Conservation (phyloP, 441 rosid genomes). For the Dalechampia spathulata region DNA sequence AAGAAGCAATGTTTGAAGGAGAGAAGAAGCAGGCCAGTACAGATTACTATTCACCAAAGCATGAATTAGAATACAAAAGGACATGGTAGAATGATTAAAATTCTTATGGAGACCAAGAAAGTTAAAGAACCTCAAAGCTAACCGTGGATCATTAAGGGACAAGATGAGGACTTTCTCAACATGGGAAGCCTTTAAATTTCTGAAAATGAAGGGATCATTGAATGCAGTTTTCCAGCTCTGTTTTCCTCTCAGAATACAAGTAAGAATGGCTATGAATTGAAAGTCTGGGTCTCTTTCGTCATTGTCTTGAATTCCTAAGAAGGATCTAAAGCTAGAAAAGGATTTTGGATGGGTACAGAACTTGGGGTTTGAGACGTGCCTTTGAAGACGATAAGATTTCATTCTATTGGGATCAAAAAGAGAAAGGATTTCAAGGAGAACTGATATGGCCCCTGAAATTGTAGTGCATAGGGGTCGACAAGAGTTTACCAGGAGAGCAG, state of each 20-base stretch:
- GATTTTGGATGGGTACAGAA: slow-evolving; percentile 13
- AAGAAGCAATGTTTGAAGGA: slow-evolving; percentile 63
- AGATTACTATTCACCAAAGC: slow-evolving; percentile 43
- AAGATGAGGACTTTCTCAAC: slow-evolving; percentile 55
- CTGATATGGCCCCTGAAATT: too few relatives aligned
- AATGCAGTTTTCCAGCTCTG: slow-evolving; percentile 63
- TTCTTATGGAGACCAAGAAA: slow-evolving; percentile 65
- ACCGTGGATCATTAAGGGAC: slow-evolving; percentile 58
- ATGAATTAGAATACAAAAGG: slow-evolving; percentile 76
- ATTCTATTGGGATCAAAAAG: slow-evolving; percentile 15
- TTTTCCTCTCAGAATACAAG: slow-evolving; percentile 49
- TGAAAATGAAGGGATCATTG: slow-evolving; percentile 29
- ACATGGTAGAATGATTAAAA: slow-evolving; percentile 58
- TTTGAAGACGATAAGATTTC: slow-evolving; percentile 33
- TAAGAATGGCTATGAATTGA: slow-evolving; percentile 39
- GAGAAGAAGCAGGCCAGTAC: slow-evolving; percentile 90
- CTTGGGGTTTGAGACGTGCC: slow-evolving; percentile 15
- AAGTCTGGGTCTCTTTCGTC: slow-evolving; percentile 22
- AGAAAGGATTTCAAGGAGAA: too few relatives aligned
- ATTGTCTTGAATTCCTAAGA: slow-evolving; percentile 12
- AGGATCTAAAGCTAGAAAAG: slow-evolving; percentile 17
- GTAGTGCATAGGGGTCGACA: too few relatives aligned
- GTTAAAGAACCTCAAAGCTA: slow-evolving; percentile 78
- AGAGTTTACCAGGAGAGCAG: too few relatives aligned
- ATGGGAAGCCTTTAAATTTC: slow-evolving; percentile 38